Conservation (phyloP, 2,329 filamentous ascomycete genomes). For the Hirsutella thompsonii region DNA sequence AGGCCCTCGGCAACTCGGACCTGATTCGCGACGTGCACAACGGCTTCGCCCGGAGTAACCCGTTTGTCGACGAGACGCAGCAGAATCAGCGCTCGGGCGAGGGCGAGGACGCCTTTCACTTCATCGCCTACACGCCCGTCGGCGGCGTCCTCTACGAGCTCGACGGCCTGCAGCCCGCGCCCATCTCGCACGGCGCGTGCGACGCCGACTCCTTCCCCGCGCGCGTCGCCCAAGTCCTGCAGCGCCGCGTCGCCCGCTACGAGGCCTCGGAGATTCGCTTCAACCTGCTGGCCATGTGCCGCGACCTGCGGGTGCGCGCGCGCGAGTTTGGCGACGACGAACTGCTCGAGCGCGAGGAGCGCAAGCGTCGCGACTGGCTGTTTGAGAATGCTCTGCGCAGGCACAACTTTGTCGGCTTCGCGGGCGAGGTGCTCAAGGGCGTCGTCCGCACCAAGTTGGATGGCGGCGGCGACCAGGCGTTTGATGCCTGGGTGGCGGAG, state of each 20-base stretch:
- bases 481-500: constrained; percentile 61
- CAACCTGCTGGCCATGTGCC: constrained; percentile 86
- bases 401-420: constrained; percentile 95
- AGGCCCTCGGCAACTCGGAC: constrained; percentile 49
- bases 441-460: constrained; percentile 65
- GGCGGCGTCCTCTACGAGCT: constrained; percentile 80
- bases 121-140: constrained; percentile 85
- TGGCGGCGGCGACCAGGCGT: constrained; percentile 49
- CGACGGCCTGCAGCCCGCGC: constrained; percentile 84
- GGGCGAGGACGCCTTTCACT: constrained; percentile 89
- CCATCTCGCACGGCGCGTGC: constrained; percentile 78
- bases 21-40: constrained; percentile 74
- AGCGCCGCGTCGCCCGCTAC: constrained; percentile 73
- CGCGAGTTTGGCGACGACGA: constrained; percentile 74
- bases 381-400: constrained; percentile 88
- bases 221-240: constrained; percentile 76
- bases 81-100: constrained; percentile 53
- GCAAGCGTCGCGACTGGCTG: constrained; percentile 74
- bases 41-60: constrained; percentile 75
- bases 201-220: constrained; percentile 57
- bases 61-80: constrained; percentile 86
- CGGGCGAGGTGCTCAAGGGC: constrained; percentile 77
- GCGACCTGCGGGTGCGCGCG: constrained; percentile 66
- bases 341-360: constrained; percentile 63
- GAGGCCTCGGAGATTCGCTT: constrained; percentile 83